Evolutionary conservation across 2,329 filamentous ascomycete species (phyloP), one percentile per base, ranked within the genome.

Genomic region (Sphaerulina musiva): DNA sequence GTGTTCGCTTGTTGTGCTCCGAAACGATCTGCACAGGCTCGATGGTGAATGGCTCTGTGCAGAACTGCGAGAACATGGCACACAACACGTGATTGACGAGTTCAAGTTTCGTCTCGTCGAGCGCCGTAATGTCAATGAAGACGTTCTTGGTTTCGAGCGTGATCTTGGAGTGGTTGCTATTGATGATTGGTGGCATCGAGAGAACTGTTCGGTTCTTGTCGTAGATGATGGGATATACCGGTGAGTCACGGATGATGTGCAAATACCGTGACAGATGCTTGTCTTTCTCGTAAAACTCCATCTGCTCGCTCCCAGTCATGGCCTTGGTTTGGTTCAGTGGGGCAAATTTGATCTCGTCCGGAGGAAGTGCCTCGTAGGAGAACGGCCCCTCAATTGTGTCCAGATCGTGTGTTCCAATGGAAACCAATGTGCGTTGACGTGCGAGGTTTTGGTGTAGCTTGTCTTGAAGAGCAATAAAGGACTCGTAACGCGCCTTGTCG

Each of bases 381-480:
- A 98, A 98, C 45, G 93, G 93, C 0, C 91, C 93, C 72, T 95
- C 78, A 64, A 98, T 78, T 14, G 89, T 96, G 69, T 97, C 91
- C 60, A 97, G 78, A 70, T 98, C 92, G 73, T 98, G 93, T 3
- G 93, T 98, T 64, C 93, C 93, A 68, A 98, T 96, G 20, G 92
- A 87, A n/a, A 96, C 92, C 45, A 98, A 76, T 0, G 92, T 96
- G 66, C 93, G 80, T 73, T 97, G 88, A 58, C 93, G 84, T 46
- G 93, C 95, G 62, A 98, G 77, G 69, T 98, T 98, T 71, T 92
- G 87, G 76, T 98, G 93, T 46, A 98, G 82, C 77, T 98, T 98
- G 76, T 98, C 95, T 76, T 98, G 93, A 46, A 98, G 80, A 53
- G 86, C 82, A 70, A 98, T 98, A 86, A 98, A 98, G 68, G 90